Percentiles rank a stretch among this genome's conserved stretches.
phyloP scores from a whole-genome alignment of 768 basidiomycete species.

The Harrya chromipes region DNA sequence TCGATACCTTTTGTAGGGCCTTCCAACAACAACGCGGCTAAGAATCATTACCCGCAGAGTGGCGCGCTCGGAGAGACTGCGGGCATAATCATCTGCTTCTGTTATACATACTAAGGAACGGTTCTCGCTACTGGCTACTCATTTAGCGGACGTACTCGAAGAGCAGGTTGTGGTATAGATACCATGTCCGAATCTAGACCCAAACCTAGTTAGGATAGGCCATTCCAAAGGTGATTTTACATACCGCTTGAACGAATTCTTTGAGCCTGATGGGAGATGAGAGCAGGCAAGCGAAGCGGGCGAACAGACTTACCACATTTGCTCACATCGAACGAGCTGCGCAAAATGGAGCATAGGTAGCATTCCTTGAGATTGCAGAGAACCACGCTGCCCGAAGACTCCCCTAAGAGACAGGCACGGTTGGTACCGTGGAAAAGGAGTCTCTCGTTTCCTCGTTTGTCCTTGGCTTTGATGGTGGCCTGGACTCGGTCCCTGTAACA shows the following conservation, averaged over 20 bases:
- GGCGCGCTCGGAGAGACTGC: slow-evolving; percentile 41
- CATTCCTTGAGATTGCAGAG: slow-evolving; percentile 51
- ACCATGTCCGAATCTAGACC: slow-evolving; percentile 58
- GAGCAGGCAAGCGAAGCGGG: slow-evolving; percentile 1
- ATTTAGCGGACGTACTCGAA: slow-evolving; percentile 45
- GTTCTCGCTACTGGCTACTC: not conserved
- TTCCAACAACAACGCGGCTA: slow-evolving; percentile 64
- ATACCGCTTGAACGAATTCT: slow-evolving; percentile 54
- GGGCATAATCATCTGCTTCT: slow-evolving; percentile 68
- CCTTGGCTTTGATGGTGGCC: slow-evolving; percentile 21
- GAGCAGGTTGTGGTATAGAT: slow-evolving; percentile 67
- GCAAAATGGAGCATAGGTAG: slow-evolving; percentile 53
- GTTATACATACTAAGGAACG: slow-evolving; percentile 7
- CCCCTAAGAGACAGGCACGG: slow-evolving; percentile 55
- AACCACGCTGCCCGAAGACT: slow-evolving; percentile 43
- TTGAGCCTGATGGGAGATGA: slow-evolving; percentile 39
- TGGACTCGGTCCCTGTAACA: slow-evolving; percentile 27
- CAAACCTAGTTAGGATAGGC: not conserved
- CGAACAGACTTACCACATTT: slow-evolving; percentile 48
- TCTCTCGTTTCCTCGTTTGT: slow-evolving; percentile 47
- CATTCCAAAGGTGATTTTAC: not conserved
- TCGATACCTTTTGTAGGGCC: slow-evolving; percentile 44
- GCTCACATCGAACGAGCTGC: slow-evolving; percentile 55
- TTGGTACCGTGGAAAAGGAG: slow-evolving; percentile 69
- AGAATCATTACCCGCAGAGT: slow-evolving; percentile 50